Conservation (phyloP, 441 rosid species). For the Flueggea neowawraea region DNA sequence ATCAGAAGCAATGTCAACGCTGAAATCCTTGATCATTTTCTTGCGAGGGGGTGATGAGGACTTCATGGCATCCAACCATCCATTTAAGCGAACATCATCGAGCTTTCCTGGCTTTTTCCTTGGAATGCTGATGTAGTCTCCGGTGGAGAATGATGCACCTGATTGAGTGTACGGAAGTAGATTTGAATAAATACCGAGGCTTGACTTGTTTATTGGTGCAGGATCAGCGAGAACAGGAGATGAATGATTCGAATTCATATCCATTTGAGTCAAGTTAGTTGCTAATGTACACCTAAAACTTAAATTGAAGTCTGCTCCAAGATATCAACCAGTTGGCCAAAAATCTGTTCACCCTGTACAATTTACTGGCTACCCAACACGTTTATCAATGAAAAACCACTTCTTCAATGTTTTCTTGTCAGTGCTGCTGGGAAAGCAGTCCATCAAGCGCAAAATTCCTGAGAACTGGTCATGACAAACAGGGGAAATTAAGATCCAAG, state of each 20-base stretch:
- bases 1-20: slow-evolving; percentile 45
- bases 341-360: slow-evolving; percentile 10
- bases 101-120: slow-evolving; percentile 64
- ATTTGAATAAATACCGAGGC: slow-evolving; percentile 53
- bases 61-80: slow-evolving; percentile 93
- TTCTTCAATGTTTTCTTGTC: slow-evolving; percentile 86
- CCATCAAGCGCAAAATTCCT: slow-evolving; percentile 66
- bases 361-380: slow-evolving; percentile 49
- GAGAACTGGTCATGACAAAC: slow-evolving; percentile 27
- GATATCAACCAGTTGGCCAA: slow-evolving; percentile 1
- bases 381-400: slow-evolving; percentile 93
- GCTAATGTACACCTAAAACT: too few relatives aligned
- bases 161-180: slow-evolving; percentile 41
- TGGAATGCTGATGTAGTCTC: slow-evolving; percentile 44
- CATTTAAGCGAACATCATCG: slow-evolving; percentile 84
- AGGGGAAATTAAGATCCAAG: background rate
- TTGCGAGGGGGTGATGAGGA: slow-evolving; percentile 97
- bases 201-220: slow-evolving; percentile 52
- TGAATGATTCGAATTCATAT: slow-evolving; percentile 55
- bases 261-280: slow-evolving; percentile 34
- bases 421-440: slow-evolving; percentile 57
- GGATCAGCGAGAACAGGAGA: slow-evolving; percentile 80
- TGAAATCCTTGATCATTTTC: slow-evolving; percentile 53
- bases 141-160: slow-evolving; percentile 47
- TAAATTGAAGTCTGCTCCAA: too few relatives aligned